Percentiles rank a stretch among this genome's conserved stretches.
These are phyloP conservation scores for Cutaneotrichosporon curvatum DNA, from an alignment of 1,284 basidiomycete species.

Conservation along the genomic window DNA sequence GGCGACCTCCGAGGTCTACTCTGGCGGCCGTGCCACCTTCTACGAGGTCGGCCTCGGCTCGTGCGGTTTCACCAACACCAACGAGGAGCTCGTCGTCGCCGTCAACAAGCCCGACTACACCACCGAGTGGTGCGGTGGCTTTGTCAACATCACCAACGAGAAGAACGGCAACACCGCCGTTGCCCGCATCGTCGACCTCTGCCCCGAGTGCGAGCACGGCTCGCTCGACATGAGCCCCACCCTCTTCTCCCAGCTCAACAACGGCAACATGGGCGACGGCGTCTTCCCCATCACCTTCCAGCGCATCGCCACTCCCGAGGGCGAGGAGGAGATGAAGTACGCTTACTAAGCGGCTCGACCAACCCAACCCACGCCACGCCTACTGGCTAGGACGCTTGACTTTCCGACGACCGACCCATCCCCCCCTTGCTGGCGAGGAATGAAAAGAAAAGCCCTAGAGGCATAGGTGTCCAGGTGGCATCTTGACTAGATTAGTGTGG, in stretches of 20 bases:
- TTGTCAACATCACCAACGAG: slow-evolving; percentile 59
- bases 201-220: slow-evolving; percentile 47
- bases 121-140: slow-evolving; percentile 46
- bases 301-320: background rate
- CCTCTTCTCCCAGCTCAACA: slow-evolving; percentile 43
- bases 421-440: no score
- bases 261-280: slow-evolving; percentile 33
- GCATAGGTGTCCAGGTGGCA: no score
- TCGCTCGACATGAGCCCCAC: slow-evolving; percentile 48
- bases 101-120: slow-evolving; percentile 31
- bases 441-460: no score
- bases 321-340: background rate
- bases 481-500: no score
- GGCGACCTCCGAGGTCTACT: slow-evolving; percentile 4
- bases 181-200: slow-evolving; percentile 54
- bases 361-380: no score
- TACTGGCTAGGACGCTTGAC: no score
- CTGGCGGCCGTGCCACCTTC: slow-evolving; percentile 17
- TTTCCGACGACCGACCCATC: no score
- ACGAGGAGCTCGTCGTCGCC: slow-evolving; percentile 36
- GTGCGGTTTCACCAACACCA: slow-evolving; percentile 29
- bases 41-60: slow-evolving; percentile 40
- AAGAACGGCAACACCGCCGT: slow-evolving; percentile 54
- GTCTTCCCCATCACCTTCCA: slow-evolving; percentile 32
- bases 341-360: no score